These are phyloP conservation scores for Diaporthe nobilis DNA, from an alignment of 2,329 filamentous ascomycete genomes.

Conservation along the genomic window DNA sequence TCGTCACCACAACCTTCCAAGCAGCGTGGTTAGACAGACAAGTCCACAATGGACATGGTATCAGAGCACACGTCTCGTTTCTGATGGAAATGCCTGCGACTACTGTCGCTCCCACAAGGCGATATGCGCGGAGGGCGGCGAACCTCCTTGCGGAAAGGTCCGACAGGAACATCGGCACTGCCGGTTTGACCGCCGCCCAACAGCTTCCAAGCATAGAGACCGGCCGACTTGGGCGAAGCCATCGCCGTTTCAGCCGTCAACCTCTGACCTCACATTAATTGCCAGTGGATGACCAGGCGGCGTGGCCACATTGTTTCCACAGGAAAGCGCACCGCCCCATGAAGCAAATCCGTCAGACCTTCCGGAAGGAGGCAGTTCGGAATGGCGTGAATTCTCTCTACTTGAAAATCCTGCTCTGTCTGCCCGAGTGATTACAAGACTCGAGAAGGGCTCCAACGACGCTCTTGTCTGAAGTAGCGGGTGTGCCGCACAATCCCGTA, in stretches of 20 bases:
- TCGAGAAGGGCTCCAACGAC: constrained; percentile 5
- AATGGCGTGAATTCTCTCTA: neutral
- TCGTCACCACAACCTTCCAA: too few relatives aligned
- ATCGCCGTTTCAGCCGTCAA: neutral
- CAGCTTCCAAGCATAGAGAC: constrained; percentile 1
- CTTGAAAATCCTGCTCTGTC: neutral
- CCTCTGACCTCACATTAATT: neutral
- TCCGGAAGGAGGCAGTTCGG: neutral
- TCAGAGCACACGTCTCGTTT: neutral
- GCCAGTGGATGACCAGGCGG: neutral
- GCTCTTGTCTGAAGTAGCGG: neutral
- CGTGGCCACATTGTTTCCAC: neutral
- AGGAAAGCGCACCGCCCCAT: neutral
- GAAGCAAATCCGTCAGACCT: neutral
- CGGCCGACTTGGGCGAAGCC: neutral
- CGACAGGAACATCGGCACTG: neutral
- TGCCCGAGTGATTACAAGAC: neutral
- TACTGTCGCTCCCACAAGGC: neutral
- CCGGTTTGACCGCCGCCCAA: constrained; percentile 3
- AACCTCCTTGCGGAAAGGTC: neutral
- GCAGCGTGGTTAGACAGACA: too few relatives aligned
- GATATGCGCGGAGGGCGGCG: neutral
- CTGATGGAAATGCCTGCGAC: neutral
- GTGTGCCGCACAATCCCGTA: neutral
- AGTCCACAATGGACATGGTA: neutral